phyloP scores from a whole-genome alignment of 2,329 filamentous ascomycete genomes.

The Colletotrichum sp. region DNA sequence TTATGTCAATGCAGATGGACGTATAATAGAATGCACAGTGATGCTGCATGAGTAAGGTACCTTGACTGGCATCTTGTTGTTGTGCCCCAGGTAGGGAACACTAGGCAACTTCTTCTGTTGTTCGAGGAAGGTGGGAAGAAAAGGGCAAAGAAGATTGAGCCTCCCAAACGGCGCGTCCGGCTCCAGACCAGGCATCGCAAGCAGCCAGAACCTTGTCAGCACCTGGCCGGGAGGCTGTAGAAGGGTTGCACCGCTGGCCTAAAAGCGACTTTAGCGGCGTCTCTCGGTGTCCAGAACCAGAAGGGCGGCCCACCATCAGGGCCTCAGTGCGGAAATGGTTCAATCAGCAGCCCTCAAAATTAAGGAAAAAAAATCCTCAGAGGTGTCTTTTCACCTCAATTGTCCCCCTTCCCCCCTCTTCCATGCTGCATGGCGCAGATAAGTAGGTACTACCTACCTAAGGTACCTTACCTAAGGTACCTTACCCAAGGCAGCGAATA shows the following conservation, averaged over 20 bases:
- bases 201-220: slow-evolving; percentile 5
- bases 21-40: neutral
- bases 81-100: neutral
- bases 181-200: neutral
- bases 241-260: slow-evolving; percentile 6
- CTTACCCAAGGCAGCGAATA: neutral
- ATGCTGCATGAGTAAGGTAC: neutral
- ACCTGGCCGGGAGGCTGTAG: neutral
- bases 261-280: neutral
- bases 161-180: slow-evolving; percentile 1
- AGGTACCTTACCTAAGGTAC: too few species aligned
- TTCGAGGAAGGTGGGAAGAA: neutral
- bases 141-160: neutral
- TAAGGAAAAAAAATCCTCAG: neutral
- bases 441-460: neutral
- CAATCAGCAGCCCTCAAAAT: neutral
- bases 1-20: neutral
- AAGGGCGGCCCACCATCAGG: neutral
- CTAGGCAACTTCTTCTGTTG: neutral
- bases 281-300: slow-evolving; percentile 16
- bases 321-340: neutral
- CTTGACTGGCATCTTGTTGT: neutral
- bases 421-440: neutral
- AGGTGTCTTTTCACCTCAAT: neutral
- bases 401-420: neutral